phyloP scores from a whole-genome alignment of 2,329 filamentous ascomycete genomes.

The Penicillium oxalicum region DNA sequence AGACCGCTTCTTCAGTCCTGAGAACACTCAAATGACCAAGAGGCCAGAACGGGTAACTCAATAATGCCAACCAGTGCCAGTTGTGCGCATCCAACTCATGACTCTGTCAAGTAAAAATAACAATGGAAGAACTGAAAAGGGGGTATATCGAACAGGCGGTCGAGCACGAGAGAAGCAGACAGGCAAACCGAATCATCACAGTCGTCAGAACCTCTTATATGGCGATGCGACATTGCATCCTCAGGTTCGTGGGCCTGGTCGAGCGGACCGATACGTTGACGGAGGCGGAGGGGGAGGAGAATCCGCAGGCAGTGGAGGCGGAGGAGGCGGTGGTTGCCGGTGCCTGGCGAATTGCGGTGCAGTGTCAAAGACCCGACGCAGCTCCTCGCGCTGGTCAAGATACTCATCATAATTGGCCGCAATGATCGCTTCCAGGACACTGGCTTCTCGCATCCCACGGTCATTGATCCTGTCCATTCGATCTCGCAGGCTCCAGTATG shows the following conservation, averaged over 20 bases:
- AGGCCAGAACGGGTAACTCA: no score
- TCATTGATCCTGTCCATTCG: slow-evolving; percentile 45
- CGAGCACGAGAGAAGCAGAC: no score
- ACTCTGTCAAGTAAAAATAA: no score
- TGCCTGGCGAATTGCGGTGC: slow-evolving; percentile 31
- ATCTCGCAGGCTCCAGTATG: slow-evolving; percentile 52
- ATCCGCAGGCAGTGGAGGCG: slow-evolving; percentile 4
- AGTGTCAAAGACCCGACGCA: slow-evolving; percentile 50
- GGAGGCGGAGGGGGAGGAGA: slow-evolving; percentile 20
- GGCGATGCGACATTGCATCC: background rate
- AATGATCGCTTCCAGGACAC: slow-evolving; percentile 66
- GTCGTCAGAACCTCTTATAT: background rate
- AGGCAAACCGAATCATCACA: no score
- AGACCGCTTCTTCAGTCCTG: no score
- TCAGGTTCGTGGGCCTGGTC: slow-evolving; percentile 9
- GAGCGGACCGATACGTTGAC: slow-evolving; percentile 14
- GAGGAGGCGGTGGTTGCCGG: slow-evolving; percentile 22
- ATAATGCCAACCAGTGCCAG: no score
- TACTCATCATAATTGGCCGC: slow-evolving; percentile 76
- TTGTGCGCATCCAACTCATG: no score
- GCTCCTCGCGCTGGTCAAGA: slow-evolving; percentile 58
- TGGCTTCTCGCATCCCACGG: slow-evolving; percentile 29
- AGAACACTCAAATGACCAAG: no score
- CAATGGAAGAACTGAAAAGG: no score
- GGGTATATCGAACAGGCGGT: no score